These are phyloP conservation scores for Erucastrum elatum DNA, from an alignment of 345 rosid species.

Conservation along the genomic window DNA sequence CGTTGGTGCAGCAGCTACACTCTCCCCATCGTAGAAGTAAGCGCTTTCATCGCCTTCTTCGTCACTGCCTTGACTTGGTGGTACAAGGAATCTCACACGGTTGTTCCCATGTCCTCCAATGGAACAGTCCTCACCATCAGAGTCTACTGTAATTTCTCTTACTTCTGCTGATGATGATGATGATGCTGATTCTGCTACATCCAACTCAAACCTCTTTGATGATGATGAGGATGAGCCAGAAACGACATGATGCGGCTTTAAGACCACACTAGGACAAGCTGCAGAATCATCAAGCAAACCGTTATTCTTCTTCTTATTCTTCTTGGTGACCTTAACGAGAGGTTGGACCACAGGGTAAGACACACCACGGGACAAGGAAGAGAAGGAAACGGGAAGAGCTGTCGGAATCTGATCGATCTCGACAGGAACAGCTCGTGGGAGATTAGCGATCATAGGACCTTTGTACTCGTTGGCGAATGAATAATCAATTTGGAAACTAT, in stretches of 20 bases:
- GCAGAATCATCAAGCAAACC: conserved; percentile 10
- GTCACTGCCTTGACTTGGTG: conserved; percentile 46
- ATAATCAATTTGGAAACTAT: conserved; percentile 45
- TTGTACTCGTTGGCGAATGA: conserved; percentile 75
- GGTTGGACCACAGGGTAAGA: conserved; percentile 68
- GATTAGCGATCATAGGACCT: conserved; percentile 58
- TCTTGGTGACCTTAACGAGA: conserved; percentile 35
- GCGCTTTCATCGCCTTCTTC: conserved; percentile 39
- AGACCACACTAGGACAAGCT: conserved; percentile 28
- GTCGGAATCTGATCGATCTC: conserved; percentile 60
- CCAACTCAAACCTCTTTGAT: background rate
- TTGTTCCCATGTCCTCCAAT: conserved; percentile 25
- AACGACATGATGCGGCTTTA: conserved; percentile 17
- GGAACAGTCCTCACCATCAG: conserved; percentile 38
- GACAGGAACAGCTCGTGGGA: conserved; percentile 68
- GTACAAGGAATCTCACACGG: conserved; percentile 61
- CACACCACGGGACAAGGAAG: conserved; percentile 29
- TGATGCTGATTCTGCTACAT: background rate
- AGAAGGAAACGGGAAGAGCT: conserved; percentile 51
- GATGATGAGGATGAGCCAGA: conserved; percentile 37
- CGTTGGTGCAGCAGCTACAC: conserved; percentile 29
- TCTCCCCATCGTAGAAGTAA: conserved; percentile 41
- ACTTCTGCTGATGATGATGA: conserved; percentile 13
- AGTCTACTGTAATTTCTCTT: background rate
- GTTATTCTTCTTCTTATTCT: conserved; percentile 10